Conservation (phyloP, 2,329 filamentous ascomycete species). For the Phyllosticta paracitricarpa region DNA sequence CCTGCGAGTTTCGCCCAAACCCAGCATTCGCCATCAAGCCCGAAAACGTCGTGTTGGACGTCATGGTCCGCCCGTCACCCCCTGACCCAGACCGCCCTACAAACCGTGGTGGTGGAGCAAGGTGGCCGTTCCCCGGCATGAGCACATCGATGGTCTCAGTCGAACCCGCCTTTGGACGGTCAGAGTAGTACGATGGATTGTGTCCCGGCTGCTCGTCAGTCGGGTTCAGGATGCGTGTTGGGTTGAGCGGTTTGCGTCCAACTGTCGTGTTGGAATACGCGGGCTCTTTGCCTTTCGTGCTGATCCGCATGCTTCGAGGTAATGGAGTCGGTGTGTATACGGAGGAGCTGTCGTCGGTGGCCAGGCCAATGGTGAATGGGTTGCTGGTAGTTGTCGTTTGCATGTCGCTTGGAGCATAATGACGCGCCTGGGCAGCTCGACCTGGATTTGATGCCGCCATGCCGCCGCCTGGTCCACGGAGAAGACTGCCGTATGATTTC, state of each 20-base stretch:
- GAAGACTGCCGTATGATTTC: conserved; percentile 7
- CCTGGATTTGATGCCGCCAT: conserved; percentile 4
- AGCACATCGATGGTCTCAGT: conserved; percentile 36
- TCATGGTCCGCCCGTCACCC: conserved; percentile 15
- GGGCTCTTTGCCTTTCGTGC: neutral
- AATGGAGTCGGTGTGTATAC: conserved; percentile 6
- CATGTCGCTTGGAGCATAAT: neutral
- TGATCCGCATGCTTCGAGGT: neutral
- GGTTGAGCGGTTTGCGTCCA: neutral
- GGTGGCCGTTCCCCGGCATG: conserved; percentile 20
- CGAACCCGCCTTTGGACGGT: conserved; percentile 22
- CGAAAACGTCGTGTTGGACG: conserved; percentile 30
- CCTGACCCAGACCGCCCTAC: neutral
- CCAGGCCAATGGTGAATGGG: conserved; percentile 1
- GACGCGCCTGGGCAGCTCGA: neutral
- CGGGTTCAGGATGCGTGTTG: conserved; percentile 1
- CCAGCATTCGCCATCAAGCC: conserved; percentile 34
- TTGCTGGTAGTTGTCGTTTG: neutral
- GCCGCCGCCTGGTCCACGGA: conserved; percentile 3
- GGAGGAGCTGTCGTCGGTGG: neutral
- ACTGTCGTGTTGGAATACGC: neutral
- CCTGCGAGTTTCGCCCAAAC: conserved; percentile 13
- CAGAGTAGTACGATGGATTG: conserved; percentile 14
- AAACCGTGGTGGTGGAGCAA: neutral
- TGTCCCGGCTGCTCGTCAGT: neutral